Conservation (phyloP, 306 rosid genomes). For the Nissolia schottii region DNA sequence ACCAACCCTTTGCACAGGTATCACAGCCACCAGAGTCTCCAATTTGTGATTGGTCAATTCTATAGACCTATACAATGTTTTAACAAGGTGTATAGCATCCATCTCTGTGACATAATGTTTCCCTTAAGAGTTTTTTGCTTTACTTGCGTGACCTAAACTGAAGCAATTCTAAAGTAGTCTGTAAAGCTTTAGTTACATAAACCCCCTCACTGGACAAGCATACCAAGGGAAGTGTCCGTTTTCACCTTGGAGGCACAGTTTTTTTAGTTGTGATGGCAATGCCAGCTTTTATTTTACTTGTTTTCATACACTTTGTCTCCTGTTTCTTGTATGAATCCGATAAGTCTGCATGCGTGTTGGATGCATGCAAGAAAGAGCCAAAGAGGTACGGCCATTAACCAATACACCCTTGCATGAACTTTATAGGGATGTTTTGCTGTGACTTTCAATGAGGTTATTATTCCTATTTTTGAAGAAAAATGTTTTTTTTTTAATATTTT, state of each 20-base stretch:
- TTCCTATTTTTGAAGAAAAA: neutral
- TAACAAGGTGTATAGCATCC: neutral
- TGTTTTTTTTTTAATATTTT: no score
- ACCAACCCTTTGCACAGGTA: slow-evolving; percentile 90
- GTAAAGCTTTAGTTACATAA: neutral
- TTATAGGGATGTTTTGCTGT: no score
- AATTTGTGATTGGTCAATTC: neutral
- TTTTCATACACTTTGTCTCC: neutral
- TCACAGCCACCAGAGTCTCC: neutral
- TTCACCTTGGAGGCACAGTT: neutral
- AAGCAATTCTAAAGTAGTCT: neutral
- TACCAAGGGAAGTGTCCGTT: neutral
- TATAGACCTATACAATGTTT: neutral
- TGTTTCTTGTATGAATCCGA: neutral
- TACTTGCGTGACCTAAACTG: neutral
- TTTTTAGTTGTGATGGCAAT: neutral
- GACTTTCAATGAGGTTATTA: no score
- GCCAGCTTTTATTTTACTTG: neutral
- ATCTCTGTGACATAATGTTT: neutral
- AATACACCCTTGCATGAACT: neutral
- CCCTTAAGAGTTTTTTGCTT: neutral
- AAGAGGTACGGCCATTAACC: neutral
- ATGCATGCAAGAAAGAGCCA: neutral
- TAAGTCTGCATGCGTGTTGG: neutral
- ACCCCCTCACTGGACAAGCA: neutral